Evolutionary conservation across 2,329 filamentous ascomycete species (phyloP).

Genomic region (Ophiostoma sp.): DNA sequence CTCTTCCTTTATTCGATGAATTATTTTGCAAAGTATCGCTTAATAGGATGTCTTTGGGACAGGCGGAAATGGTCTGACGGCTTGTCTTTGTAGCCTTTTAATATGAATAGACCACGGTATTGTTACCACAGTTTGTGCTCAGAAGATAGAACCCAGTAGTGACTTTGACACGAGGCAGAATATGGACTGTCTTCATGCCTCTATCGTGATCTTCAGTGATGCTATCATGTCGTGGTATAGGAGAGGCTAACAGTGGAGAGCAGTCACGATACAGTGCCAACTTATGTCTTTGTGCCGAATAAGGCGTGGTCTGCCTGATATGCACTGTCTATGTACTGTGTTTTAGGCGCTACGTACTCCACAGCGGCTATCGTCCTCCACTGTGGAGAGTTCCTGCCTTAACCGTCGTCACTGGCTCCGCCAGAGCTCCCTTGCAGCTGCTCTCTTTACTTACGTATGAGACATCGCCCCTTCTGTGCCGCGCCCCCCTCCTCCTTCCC

Average conservation of each 20-base stretch:
- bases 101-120: background rate
- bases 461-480: background rate
- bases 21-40: background rate
- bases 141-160: background rate
- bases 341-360: background rate
- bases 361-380: background rate
- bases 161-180: background rate
- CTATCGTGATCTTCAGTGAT: background rate
- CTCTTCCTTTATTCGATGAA: background rate
- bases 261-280: background rate
- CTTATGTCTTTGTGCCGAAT: background rate
- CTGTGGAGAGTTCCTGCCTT: slow-evolving; percentile 10
- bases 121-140: background rate
- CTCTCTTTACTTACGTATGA: background rate
- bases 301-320: too few relatives aligned
- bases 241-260: background rate
- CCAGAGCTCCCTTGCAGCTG: background rate
- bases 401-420: slow-evolving; percentile 15
- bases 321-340: background rate
- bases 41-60: background rate
- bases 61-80: background rate
- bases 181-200: background rate
- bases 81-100: background rate
- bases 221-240: background rate
- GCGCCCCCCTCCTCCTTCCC: background rate